Evolutionary conservation across 2,329 filamentous ascomycete genomes (phyloP), one percentile per base, ranked within the genome.

Genomic region (Fusarium tuaranense): DNA sequence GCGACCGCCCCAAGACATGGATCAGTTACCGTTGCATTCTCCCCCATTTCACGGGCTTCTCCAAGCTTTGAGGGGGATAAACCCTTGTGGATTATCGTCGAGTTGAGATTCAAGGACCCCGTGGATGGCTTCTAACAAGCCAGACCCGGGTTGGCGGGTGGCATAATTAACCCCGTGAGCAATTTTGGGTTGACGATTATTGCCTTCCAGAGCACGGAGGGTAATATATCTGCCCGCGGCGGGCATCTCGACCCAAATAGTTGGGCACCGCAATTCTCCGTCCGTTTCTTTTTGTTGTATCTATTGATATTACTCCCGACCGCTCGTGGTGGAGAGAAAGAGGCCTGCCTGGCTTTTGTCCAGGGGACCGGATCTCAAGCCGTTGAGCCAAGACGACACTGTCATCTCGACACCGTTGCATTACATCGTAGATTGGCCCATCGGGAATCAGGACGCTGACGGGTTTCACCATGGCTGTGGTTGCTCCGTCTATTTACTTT

Each of bases 1-100:
- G 27, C 41, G 30, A 39, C 63, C 20, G 60, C 68, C 48, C 46
- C 58, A 74, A 74, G 57, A 72, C 48, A 69, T 72, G 58, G 62
- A 36, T 65, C 32, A 46, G 66, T 48, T 27, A 34, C 46, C 27
- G 34, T 62, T 70, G 63, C 53, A 70, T 53, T 67, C 38, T 57
- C 44, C 48, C 25, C 48, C 39, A 55, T 27, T 55, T 44, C 38
- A 32, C 63, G 25, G 30, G 51, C 34, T 34, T 30, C 14, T 58
- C 36, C 22, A 51, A 34, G 44, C 36, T 20, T 51, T 57, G 39
- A 46, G 51, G 41, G 55, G 59, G 20, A 16, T 8, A 65, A 67
- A 44, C 53, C 62, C 27, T 67, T 51, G n/a, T 63, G 66, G 65
- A 65, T 58, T 63, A 39, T 55, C 8, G 22, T 32, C n/a, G 12